Conservation (phyloP, 306 rosid species). For the Carpinus fangiana region DNA sequence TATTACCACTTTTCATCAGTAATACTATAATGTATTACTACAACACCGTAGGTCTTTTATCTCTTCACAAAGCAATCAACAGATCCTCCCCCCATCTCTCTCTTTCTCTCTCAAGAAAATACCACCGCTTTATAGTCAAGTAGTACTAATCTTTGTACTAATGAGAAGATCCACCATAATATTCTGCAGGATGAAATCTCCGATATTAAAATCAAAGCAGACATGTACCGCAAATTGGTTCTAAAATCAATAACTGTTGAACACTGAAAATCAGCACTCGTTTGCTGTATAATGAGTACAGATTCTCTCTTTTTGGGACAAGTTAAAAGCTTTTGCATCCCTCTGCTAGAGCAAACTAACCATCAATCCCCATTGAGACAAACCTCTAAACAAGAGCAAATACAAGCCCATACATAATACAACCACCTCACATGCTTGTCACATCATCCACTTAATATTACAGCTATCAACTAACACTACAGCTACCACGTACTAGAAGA, state of each 20-base stretch:
- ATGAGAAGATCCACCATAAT: neutral
- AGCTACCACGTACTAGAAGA: slow-evolving; percentile 18
- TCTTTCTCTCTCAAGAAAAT: too few relatives aligned
- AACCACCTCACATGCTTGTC: slow-evolving; percentile 22
- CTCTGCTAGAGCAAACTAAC: neutral
- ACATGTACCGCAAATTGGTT: neutral
- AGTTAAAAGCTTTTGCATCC: neutral
- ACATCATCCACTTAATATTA: slow-evolving; percentile 5
- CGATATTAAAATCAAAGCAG: neutral
- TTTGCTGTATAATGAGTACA: neutral
- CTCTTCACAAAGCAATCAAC: too few relatives aligned
- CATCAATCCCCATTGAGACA: neutral
- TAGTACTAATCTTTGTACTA: neutral
- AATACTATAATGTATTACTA: too few relatives aligned
- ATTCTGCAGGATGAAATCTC: neutral
- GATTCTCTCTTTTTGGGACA: neutral
- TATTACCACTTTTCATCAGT: too few relatives aligned
- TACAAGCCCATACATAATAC: slow-evolving; percentile 25
- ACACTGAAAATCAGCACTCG: neutral
- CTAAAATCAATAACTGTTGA: neutral
- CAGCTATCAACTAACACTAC: slow-evolving; percentile 2
- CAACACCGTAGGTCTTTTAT: too few relatives aligned
- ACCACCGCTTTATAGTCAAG: too few relatives aligned
- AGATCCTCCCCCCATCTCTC: too few relatives aligned
- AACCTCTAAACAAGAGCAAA: neutral